Evolutionary conservation across 176 grass and related monocot species (phyloP), one percentile per base, ranked within the genome.

Genomic region (Areca catechu): DNA sequence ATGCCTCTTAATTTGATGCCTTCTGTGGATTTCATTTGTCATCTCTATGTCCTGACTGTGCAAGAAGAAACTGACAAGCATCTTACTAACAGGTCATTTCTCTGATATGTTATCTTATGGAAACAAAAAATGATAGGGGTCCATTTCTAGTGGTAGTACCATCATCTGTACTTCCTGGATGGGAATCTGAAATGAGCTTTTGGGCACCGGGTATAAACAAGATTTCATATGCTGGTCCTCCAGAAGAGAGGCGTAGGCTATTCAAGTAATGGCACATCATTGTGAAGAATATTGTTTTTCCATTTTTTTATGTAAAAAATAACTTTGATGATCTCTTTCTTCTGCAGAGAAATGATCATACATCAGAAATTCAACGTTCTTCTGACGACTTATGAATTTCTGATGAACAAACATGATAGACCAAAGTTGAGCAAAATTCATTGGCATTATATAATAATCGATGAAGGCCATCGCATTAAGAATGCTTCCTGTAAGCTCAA

Each of bases 281-380:
- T 53, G 16, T 19, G 51, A 67, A 54, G 1, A 54, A 67, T 19
- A 7, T 67, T 5, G 16, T 21, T 37, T 54, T 34, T 4, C 10
- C 20, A 7, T 24, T 30, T 54, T 19, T 67, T 24, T 67, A 29
- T 29, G 27, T 29, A 5, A 29, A 29, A 28, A 29, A 29, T 4
- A 29, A 29, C 57, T 80, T 58, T 51, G 7, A 43, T 12, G 34
- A 56, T 60, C 50, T 84, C 56, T 62, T 15, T 70, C 34, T 43
- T 50, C 66, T 60, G 28, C 93, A 98, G 93, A 69, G 93, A 98
- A 70, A 80, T 89, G 93, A 98, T 98, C 67, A 78, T 85, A 67
- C 93, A 98, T 63, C 93, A 98, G 79, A 92, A 90, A 65, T 98
- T 98, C 72, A 98, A 98, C 63, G 93, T 98, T 66, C 88, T 98